phyloP scores from a whole-genome alignment of 2,329 filamentous ascomycete species.

The Cercospora sesami region DNA sequence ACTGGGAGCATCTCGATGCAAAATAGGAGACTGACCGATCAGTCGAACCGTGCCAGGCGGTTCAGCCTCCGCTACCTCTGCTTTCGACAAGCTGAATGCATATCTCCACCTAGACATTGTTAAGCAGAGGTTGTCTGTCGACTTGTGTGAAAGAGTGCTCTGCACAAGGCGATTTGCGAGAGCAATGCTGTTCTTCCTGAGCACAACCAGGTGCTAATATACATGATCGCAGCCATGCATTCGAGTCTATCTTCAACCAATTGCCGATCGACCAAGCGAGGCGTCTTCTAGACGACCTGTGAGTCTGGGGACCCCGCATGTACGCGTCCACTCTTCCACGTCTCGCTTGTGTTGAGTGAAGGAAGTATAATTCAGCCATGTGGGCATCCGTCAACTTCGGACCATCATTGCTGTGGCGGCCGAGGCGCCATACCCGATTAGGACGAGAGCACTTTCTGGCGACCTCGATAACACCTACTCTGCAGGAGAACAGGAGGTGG shows the following conservation, averaged over 20 bases:
- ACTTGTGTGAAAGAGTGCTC: background rate
- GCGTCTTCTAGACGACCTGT: background rate
- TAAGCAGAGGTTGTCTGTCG: background rate
- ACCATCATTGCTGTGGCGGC: background rate
- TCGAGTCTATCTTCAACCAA: background rate
- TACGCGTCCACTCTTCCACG: conserved; percentile 1
- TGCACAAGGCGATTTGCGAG: background rate
- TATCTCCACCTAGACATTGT: conserved; percentile 40
- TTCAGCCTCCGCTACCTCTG: conserved; percentile 42
- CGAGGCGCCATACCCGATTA: background rate
- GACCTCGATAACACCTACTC: background rate
- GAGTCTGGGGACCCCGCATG: background rate
- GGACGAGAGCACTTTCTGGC: background rate
- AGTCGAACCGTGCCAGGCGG: conserved; percentile 45
- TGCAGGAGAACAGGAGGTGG: background rate
- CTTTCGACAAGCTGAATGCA: conserved; percentile 44
- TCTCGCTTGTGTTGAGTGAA: background rate
- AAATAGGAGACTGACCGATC: conserved; percentile 38
- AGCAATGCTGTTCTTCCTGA: background rate
- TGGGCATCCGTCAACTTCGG: background rate
- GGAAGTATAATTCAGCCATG: background rate
- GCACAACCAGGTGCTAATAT: conserved; percentile 4
- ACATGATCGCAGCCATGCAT: background rate
- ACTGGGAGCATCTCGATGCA: background rate
- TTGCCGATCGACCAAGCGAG: background rate